phyloP scores from a whole-genome alignment of 305 asterid genomes.

The Fraxinus latifolia region DNA sequence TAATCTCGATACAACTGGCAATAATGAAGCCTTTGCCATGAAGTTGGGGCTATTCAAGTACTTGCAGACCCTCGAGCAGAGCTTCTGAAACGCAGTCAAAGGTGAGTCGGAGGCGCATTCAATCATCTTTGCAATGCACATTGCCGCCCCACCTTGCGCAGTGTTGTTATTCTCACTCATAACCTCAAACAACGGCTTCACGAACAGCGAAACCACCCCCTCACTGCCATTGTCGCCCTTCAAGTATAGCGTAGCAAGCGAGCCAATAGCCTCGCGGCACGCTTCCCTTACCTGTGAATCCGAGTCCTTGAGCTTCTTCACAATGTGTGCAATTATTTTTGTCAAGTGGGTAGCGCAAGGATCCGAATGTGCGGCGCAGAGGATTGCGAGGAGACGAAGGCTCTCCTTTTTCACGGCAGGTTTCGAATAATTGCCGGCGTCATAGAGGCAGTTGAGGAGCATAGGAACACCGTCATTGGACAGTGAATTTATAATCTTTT shows the following conservation, averaged over 20 bases:
- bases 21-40: conserved; percentile 80
- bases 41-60: conserved; percentile 70
- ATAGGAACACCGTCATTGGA: conserved; percentile 82
- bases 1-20: conserved; percentile 83
- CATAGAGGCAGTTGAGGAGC: conserved; percentile 90
- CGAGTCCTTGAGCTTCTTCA: conserved; percentile 74
- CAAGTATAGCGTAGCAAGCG: conserved; percentile 67
- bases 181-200: conserved; percentile 88
- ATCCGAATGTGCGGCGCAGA: conserved; percentile 66
- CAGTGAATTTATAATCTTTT: conserved; percentile 66
- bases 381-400: conserved; percentile 60
- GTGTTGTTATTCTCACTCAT: conserved; percentile 86
- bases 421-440: conserved; percentile 78
- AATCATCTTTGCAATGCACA: conserved; percentile 85
- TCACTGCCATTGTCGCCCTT: conserved; percentile 66
- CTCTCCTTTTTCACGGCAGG: conserved; percentile 85
- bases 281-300: conserved; percentile 94
- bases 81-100: conserved; percentile 67
- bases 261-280: conserved; percentile 84
- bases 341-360: conserved; percentile 78
- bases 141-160: conserved; percentile 86
- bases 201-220: conserved; percentile 71
- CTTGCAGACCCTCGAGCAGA: conserved; percentile 81
- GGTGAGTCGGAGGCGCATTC: conserved; percentile 76
- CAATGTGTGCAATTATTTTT: conserved; percentile 72